Evolutionary conservation across 495 filamentous ascomycete genomes (phyloP).

Genomic region (Penicillium manginii): DNA sequence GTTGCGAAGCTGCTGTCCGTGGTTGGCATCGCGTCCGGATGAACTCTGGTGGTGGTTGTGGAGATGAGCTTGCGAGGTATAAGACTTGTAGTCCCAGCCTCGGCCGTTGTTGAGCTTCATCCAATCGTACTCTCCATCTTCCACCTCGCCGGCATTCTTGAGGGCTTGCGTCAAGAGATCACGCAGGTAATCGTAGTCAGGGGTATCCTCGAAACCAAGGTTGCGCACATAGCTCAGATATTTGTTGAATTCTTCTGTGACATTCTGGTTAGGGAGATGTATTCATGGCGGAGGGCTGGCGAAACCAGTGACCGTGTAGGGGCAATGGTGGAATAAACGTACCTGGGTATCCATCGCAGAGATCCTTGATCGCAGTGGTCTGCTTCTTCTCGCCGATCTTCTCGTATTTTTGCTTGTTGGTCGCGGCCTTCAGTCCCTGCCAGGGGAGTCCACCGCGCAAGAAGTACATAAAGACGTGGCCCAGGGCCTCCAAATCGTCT

Average conservation of each 20-base stretch:
- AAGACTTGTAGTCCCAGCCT: conserved; percentile 91
- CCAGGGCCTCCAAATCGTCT: conserved; percentile 94
- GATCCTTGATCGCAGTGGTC: conserved; percentile 93
- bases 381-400: conserved; percentile 99
- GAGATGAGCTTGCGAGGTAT: conserved; percentile 74
- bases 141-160: conserved; percentile 90
- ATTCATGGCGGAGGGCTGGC: neutral
- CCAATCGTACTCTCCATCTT: conserved; percentile 99
- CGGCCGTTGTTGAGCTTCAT: conserved; percentile 98
- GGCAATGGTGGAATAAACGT: conserved; percentile 20
- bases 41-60: conserved; percentile 77
- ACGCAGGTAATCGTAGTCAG: conserved; percentile 97
- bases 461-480: conserved; percentile 99
- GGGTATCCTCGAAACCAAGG: conserved; percentile 96
- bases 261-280: neutral
- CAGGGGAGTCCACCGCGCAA: conserved; percentile 93
- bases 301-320: conserved; percentile 10
- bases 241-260: conserved; percentile 88
- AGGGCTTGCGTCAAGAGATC: conserved; percentile 97
- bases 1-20: conserved; percentile 64
- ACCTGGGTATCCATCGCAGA: conserved; percentile 94
- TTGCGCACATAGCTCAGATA: conserved; percentile 97
- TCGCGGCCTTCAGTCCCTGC: conserved; percentile 98
- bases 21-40: conserved; percentile 71
- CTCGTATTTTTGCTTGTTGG: conserved; percentile 99